Percentiles rank a stretch among this genome's conserved stretches.
Conservation (phyloP, 768 basidiomycete species). For the Amyloporia xantha region DNA sequence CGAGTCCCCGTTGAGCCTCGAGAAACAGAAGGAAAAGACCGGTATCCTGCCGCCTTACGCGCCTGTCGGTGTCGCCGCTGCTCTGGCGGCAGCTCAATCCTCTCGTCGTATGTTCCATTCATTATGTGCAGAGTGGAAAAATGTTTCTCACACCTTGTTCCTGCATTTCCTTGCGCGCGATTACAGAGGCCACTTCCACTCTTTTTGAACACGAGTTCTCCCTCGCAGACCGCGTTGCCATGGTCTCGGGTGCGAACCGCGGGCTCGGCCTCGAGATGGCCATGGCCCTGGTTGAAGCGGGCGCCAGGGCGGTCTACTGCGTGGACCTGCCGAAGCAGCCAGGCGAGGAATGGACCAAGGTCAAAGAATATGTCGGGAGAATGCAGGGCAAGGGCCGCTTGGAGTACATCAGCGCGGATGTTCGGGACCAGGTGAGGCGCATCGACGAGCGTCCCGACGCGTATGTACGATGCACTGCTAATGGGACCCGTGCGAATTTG, state of each 20-base stretch:
- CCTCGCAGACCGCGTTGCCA: conserved; percentile 28
- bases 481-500: neutral
- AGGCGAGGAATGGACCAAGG: conserved; percentile 50
- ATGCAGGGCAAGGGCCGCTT: conserved; percentile 26
- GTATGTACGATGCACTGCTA: neutral
- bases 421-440: conserved; percentile 54
- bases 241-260: conserved; percentile 35
- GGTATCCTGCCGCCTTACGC: conserved; percentile 45
- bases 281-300: conserved; percentile 64
- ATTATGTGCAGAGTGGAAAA: too few species aligned
- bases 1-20: conserved; percentile 11
- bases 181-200: conserved; percentile 18
- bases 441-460: too few species aligned
- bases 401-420: conserved; percentile 63
- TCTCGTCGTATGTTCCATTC: too few species aligned
- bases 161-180: too few species aligned
- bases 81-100: conserved; percentile 41
- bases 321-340: conserved; percentile 54
- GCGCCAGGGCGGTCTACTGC: conserved; percentile 61
- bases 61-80: conserved; percentile 58
- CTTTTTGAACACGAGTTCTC: conserved; percentile 23
- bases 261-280: conserved; percentile 83
- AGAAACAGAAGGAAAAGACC: conserved; percentile 28
- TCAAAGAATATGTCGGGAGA: conserved; percentile 36
- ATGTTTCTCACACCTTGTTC: too few species aligned